Conservation (phyloP, 176 grass and related monocot species). For the Aegilops longissima region DNA sequence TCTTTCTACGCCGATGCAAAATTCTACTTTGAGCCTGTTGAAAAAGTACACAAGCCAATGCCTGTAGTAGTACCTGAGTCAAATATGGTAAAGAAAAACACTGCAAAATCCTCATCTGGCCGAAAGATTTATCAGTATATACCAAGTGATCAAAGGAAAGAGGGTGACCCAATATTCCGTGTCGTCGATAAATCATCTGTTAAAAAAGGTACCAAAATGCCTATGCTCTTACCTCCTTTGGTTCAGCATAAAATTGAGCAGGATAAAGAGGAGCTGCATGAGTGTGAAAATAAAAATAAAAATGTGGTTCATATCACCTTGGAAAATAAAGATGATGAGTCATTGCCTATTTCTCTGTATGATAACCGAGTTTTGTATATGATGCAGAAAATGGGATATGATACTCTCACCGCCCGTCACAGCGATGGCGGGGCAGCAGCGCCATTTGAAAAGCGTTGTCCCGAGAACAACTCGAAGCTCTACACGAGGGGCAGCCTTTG, state of each 20-base stretch:
- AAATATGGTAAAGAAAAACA: too few relatives aligned
- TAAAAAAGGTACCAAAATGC: not conserved
- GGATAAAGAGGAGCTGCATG: not conserved
- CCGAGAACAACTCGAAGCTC: not conserved
- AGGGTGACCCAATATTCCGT: not conserved
- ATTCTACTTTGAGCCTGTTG: not conserved
- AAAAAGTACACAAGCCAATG: not conserved
- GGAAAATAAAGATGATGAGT: too few relatives aligned
- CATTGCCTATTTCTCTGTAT: too few relatives aligned
- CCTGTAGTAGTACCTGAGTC: not conserved
- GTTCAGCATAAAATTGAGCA: not conserved
- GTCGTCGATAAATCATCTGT: not conserved
- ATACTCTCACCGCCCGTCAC: not conserved
- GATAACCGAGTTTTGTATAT: not conserved
- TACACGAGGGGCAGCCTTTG: not conserved
- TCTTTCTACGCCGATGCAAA: not conserved
- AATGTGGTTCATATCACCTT: too few relatives aligned
- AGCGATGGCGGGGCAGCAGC: not conserved
- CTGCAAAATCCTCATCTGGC: rapidly evolving
- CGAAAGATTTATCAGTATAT: not conserved
- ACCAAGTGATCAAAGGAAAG: not conserved
- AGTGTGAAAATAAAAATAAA: not conserved
- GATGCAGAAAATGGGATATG: not conserved
- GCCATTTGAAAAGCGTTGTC: not conserved
- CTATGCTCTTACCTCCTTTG: not conserved